These are phyloP conservation scores for Colletotrichum graminicola DNA, from an alignment of 2,329 filamentous ascomycete species.

Conservation along the genomic window DNA sequence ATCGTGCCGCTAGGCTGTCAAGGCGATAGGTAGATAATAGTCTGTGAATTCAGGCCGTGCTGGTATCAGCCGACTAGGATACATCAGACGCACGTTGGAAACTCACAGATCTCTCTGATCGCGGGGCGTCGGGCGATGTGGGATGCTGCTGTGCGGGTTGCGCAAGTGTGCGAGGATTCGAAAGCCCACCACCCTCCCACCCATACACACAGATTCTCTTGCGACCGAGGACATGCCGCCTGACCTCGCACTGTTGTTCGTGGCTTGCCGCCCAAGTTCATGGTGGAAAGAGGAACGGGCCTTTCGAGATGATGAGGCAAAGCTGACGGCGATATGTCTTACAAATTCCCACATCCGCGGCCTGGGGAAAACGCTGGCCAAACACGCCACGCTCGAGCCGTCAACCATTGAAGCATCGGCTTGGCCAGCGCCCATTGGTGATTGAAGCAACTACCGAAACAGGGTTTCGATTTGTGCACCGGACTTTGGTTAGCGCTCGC, in stretches of 20 bases:
- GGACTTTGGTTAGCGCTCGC: neutral
- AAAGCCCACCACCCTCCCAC: neutral
- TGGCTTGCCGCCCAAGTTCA: conserved; percentile 31
- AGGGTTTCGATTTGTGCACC: neutral
- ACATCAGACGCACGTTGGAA: conserved; percentile 22
- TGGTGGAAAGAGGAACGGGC: neutral
- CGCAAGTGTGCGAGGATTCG: neutral
- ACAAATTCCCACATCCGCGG: conserved; percentile 28
- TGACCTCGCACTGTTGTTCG: conserved; percentile 25
- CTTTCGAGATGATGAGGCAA: conserved; percentile 22
- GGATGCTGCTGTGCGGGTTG: conserved; percentile 18
- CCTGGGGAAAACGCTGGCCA: conserved; percentile 22
- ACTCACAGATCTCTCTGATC: conserved; percentile 25
- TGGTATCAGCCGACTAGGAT: conserved; percentile 7
- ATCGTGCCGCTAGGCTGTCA: conserved; percentile 24
- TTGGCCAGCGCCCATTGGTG: neutral
- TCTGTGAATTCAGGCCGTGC: conserved; percentile 16
- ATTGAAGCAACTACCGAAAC: conserved; percentile 1
- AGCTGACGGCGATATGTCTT: conserved; percentile 21
- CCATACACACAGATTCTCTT: neutral
- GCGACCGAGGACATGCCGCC: conserved; percentile 25
- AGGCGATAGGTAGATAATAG: conserved; percentile 10
- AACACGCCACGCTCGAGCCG: conserved; percentile 17
- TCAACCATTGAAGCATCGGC: neutral
- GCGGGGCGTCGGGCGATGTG: conserved; percentile 22